Base-by-base conservation (phyloP, 306 rosid species). In the Hippophae tibetana region DNA sequence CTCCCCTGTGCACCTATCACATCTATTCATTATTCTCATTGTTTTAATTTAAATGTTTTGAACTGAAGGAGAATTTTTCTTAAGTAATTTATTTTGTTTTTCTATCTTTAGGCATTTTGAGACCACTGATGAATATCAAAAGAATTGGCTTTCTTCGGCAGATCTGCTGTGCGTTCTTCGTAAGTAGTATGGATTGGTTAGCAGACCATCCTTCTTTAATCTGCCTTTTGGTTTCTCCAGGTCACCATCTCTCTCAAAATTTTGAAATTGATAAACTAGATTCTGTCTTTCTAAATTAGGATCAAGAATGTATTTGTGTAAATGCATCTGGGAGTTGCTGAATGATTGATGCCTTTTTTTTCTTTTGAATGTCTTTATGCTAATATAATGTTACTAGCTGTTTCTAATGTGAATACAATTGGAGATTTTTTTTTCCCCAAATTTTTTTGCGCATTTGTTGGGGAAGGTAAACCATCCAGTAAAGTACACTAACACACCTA, bases 121-220 rank as follows among this genome's bases (percentile, higher is more conserved):
- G 72, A 69, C 71, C 66, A 62, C 72, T 18, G 84, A 84, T 69
- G 78, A 80, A 69, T 78, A 74, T 60, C 71, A 82, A 64, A 83
- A 73, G 82, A 82, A 70, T 55, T 72, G 79, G 54, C 79, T 88
- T 47, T 59, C 43, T 76, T 76, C 79, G 0, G 74, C 79, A 60
- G 86, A 85, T 70, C 75, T 88, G 31, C 78, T 85, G 27, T 69
- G 47, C 10, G 93, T 84, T 69, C 77, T 92, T 58, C 63, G 95
- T 92, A 85, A 84, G 99, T 69, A 56, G 59, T 45, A 45, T 38
- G 43, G 47, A 9, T 55, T 10, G 43, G 58, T 52, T 40, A 13
- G 14, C 13, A 41, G 48, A 44, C 48, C 57, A 52, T 50, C 47
- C 45, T 59, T 60, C 57, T 31, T 31, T 2, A 31, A 23, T 38